These are phyloP conservation scores for Boletus rubropictus DNA, from an alignment of 768 basidiomycete species.

Conservation along the genomic window DNA sequence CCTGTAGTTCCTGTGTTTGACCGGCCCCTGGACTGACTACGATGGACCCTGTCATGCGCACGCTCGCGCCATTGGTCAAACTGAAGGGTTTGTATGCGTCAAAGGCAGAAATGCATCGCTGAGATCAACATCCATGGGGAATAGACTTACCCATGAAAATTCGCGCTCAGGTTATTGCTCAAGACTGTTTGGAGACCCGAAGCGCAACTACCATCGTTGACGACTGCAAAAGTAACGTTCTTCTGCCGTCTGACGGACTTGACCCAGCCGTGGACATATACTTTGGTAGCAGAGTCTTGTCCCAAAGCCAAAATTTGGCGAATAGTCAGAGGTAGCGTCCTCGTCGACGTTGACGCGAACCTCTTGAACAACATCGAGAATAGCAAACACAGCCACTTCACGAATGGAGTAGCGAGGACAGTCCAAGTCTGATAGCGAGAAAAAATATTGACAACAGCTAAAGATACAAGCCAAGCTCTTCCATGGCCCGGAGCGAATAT, in stretches of 20 bases:
- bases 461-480: conserved; percentile 21
- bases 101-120: neutral
- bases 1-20: conserved; percentile 50
- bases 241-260: conserved; percentile 84
- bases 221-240: conserved; percentile 75
- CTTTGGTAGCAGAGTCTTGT: conserved; percentile 7
- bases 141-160: conserved; percentile 17
- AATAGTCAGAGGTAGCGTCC: conserved; percentile 28
- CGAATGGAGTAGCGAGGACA: neutral
- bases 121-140: neutral
- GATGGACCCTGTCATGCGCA: conserved; percentile 45
- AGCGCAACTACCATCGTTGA: conserved; percentile 74
- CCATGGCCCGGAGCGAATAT: conserved; percentile 13
- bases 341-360: conserved; percentile 26
- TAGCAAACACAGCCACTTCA: conserved; percentile 23
- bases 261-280: conserved; percentile 74
- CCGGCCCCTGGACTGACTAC: conserved; percentile 42
- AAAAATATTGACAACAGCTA: conserved; percentile 9
- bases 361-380: conserved; percentile 24
- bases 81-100: conserved; percentile 24
- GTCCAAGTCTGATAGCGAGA: neutral
- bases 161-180: conserved; percentile 21
- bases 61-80: conserved; percentile 50
- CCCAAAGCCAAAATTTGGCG: conserved; percentile 34
- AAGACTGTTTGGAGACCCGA: conserved; percentile 79